Evolutionary conservation across 352 stramenopile genomes (phyloP).

Genomic region (Globisporangium solare): DNA sequence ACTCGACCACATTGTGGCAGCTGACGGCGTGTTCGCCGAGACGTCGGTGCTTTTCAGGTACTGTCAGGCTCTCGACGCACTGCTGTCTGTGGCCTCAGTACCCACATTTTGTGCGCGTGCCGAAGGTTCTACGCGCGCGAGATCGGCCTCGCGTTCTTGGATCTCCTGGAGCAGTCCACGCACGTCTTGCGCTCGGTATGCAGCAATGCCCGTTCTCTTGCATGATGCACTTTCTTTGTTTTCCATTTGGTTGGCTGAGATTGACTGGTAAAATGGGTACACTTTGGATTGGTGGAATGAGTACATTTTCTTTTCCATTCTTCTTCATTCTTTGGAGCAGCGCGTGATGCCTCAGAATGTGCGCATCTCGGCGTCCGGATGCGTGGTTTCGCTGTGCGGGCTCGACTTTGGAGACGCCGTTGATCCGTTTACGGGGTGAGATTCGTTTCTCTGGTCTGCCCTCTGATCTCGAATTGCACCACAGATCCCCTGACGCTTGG

Average conservation of each 20-base stretch:
- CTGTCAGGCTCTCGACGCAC: neutral
- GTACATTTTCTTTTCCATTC: too few species aligned
- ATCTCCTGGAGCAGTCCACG: constrained; percentile 28
- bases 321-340: neutral
- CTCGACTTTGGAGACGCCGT: constrained; percentile 6
- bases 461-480: too few species aligned
- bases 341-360: constrained; percentile 2
- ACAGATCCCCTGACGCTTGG: too few species aligned
- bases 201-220: neutral
- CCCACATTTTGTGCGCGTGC: too few species aligned
- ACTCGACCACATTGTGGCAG: constrained; percentile 3
- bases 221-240: neutral
- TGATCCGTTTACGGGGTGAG: constrained; percentile 6
- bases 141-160: constrained; percentile 22
- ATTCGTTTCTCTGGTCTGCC: too few species aligned
- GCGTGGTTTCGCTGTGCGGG: neutral
- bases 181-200: constrained; percentile 14
- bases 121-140: constrained; percentile 8
- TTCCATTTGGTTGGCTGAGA: neutral
- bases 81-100: too few species aligned
- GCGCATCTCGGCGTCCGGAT: constrained; percentile 1
- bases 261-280: neutral
- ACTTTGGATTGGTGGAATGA: neutral
- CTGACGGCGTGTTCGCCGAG: constrained; percentile 5
- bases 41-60: constrained; percentile 5